Evolutionary conservation across 371 early-diverging fungal genomes (phyloP), one percentile per base, ranked within the genome.

Genomic region (Zychaea mexicana): DNA sequence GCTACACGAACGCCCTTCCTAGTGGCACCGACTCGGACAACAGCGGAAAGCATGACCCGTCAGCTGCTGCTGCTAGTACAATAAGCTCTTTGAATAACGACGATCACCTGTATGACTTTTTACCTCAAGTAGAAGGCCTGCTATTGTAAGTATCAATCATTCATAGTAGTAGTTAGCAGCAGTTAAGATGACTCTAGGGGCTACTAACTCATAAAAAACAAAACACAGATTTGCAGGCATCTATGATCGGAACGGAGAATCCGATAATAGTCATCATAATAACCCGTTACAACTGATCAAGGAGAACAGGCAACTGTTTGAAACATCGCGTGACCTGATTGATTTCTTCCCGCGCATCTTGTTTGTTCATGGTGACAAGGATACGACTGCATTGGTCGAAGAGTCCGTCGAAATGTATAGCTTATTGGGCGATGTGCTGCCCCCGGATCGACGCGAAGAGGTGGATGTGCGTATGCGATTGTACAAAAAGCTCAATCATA

Each of bases 91-190:
- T 4, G 4, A 4, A 24, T 22, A 5, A 19, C 24, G 49, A 49
- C 21, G 49, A 49, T 24, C 49, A 49, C 13, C 3, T 49, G 1
- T 13, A 49, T 54, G 71, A 71, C 17, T 71, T 77, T 64, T 71
- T 83, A 53, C 85, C 85, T 7, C 79, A 78, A 58, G 79, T 85
- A 3, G 85, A 80, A 55, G 87, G 87, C 2, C 57, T 87, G 42
- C 72, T 87, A 45, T 60, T 87, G 79, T 81, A 72, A 68, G 70
- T 69, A 19, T 24, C 10, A 39, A 13, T 39, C 39, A 8, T 39
- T 39, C n/a, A n/a, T n/a, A n/a, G n/a, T n/a, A n/a, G n/a, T n/a
- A n/a, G n/a, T 7, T 39, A 39, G 4, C 49, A 19, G 17, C 8
- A 47, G 8, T 47, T 22, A 3, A 47, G 7, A 5, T 22, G 15